Evolutionary conservation across 2,329 filamentous ascomycete species (phyloP).

Genomic region (Colletotrichum navitas): DNA sequence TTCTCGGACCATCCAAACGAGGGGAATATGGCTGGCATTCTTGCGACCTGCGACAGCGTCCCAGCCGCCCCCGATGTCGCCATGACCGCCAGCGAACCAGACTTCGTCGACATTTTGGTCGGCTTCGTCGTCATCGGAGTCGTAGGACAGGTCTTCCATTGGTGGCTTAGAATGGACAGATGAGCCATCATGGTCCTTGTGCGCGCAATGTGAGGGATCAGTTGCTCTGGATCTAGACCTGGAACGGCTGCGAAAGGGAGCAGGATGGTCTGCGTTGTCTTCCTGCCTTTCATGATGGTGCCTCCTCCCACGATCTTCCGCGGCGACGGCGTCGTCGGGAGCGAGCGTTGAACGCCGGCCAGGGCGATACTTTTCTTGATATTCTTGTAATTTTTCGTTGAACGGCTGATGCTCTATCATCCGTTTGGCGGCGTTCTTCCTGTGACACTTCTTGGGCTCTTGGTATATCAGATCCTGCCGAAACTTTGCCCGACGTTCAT

Average conservation of each 20-base stretch:
- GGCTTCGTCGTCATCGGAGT: conserved; percentile 58
- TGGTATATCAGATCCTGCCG: conserved; percentile 77
- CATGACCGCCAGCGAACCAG: conserved; percentile 85
- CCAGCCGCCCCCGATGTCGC: conserved; percentile 85
- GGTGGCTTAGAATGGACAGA: conserved; percentile 37
- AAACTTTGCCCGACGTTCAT: conserved; percentile 79
- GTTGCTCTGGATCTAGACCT: conserved; percentile 44
- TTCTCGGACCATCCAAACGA: conserved; percentile 77
- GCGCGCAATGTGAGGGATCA: not conserved
- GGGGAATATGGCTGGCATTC: conserved; percentile 74
- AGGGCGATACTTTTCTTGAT: conserved; percentile 54
- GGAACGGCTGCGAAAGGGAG: conserved; percentile 58
- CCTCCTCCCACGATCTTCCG: conserved; percentile 30
- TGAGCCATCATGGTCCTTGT: conserved; percentile 30
- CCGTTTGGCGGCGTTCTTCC: conserved; percentile 44
- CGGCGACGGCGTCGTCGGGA: conserved; percentile 35
- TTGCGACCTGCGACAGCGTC: conserved; percentile 67
- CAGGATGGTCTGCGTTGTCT: conserved; percentile 50
- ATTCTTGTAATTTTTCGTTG: conserved; percentile 45
- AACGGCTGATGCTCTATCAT: conserved; percentile 41
- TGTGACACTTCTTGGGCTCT: conserved; percentile 46
- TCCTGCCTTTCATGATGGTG: conserved; percentile 13
- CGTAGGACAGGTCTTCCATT: conserved; percentile 52
- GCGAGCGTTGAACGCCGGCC: conserved; percentile 37
- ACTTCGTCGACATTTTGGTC: conserved; percentile 83